These are phyloP conservation scores for Botrytis byssoidea DNA, from an alignment of 2,329 filamentous ascomycete genomes.

Conservation along the genomic window DNA sequence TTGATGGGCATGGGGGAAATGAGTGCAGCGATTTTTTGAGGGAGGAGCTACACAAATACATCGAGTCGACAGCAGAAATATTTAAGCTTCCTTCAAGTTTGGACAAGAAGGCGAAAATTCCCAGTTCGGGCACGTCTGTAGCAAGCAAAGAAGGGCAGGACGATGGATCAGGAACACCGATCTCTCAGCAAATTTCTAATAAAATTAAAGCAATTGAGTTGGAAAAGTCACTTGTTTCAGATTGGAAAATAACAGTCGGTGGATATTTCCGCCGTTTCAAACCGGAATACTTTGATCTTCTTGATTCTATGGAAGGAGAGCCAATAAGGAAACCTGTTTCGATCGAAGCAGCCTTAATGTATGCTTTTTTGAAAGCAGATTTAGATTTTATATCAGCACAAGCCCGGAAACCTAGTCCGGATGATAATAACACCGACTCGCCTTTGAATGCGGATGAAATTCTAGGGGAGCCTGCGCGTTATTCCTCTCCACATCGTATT, in stretches of 20 bases:
- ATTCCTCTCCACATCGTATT: constrained; percentile 59
- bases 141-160: constrained; percentile 52
- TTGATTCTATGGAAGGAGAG: constrained; percentile 37
- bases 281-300: constrained; percentile 67
- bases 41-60: constrained; percentile 82
- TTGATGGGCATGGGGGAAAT: constrained; percentile 89
- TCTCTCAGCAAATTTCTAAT: constrained; percentile 42
- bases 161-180: constrained; percentile 44
- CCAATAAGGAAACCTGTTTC: constrained; percentile 47
- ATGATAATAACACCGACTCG: constrained; percentile 69
- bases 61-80: constrained; percentile 74
- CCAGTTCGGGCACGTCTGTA: constrained; percentile 50
- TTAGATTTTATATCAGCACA: constrained; percentile 92
- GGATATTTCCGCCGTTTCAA: constrained; percentile 93
- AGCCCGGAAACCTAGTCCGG: constrained; percentile 72
- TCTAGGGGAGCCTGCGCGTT: constrained; percentile 61
- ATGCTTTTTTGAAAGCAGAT: constrained; percentile 91
- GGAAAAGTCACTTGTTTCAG: constrained; percentile 67
- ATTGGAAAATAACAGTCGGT: constrained; percentile 82
- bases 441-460: constrained; percentile 86
- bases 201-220: constrained; percentile 63
- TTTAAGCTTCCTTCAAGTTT: constrained; percentile 81
- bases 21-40: constrained; percentile 86
- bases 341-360: constrained; percentile 78
- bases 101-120: constrained; percentile 49